These are phyloP conservation scores for Hymenoscyphus fructigenus DNA, from an alignment of 2,329 filamentous ascomycete species.

Conservation along the genomic window DNA sequence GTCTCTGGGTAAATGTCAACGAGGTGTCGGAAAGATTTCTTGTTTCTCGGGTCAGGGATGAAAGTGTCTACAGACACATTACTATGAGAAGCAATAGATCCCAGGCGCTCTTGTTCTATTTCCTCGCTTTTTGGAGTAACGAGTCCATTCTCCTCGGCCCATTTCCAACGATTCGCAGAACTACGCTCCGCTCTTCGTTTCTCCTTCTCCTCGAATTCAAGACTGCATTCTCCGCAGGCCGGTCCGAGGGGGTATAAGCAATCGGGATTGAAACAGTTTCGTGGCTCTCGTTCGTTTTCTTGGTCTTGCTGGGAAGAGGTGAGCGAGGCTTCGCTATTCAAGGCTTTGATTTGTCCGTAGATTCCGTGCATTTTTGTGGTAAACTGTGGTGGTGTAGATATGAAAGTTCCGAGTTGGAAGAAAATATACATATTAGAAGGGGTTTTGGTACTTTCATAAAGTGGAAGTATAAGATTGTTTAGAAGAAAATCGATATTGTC, in stretches of 20 bases:
- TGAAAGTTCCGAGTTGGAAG: not conserved
- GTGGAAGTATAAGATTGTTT: not conserved
- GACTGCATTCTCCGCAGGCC: constrained; percentile 10
- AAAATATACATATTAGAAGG: not conserved
- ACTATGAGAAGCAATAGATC: not conserved
- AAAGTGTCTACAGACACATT: not conserved
- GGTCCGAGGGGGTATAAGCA: constrained; percentile 22
- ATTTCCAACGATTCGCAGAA: not conserved
- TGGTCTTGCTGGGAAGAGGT: constrained; percentile 2
- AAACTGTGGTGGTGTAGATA: not conserved
- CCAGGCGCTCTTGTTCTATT: not conserved
- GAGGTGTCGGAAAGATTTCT: not conserved
- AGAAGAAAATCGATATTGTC: not conserved
- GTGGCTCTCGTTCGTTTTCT: constrained; percentile 12
- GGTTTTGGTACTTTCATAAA: not conserved
- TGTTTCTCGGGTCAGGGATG: not conserved
- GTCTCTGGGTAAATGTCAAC: not conserved
- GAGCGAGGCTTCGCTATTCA: constrained; percentile 8
- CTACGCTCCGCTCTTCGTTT: not conserved
- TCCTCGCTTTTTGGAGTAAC: not conserved
- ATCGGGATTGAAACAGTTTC: constrained; percentile 16
- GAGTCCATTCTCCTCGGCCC: not conserved
- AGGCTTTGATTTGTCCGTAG: constrained; percentile 8
- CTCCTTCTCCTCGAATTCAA: not conserved
- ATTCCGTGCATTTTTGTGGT: not conserved